Evolutionary conservation across 495 filamentous ascomycete species (phyloP).

Genomic region (Jackrogersella minutella): DNA sequence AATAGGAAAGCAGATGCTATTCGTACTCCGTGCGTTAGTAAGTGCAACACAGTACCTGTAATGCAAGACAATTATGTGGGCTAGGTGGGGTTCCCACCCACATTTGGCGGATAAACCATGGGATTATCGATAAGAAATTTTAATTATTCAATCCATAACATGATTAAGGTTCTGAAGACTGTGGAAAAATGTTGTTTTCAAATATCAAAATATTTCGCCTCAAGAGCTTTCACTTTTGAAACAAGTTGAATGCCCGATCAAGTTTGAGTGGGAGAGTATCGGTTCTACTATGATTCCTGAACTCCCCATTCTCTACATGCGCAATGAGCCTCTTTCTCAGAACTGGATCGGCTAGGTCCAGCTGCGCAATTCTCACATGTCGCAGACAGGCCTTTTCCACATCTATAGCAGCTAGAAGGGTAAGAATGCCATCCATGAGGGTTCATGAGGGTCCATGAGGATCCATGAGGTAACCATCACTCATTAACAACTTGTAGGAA

Average conservation of each 20-base stretch:
- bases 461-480: too few relatives aligned
- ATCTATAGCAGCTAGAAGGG: background rate
- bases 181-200: conserved; percentile 12
- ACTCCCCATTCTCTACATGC: conserved; percentile 12
- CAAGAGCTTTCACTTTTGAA: conserved; percentile 1
- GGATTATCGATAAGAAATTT: conserved; percentile 28
- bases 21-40: too few relatives aligned
- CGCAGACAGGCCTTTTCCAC: conserved; percentile 36
- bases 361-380: conserved; percentile 21
- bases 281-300: conserved; percentile 34
- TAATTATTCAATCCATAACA: background rate
- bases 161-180: too few relatives aligned
- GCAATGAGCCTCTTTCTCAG: conserved; percentile 40
- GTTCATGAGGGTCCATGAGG: too few relatives aligned
- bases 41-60: too few relatives aligned
- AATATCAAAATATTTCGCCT: conserved; percentile 8
- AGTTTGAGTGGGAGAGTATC: conserved; percentile 9
- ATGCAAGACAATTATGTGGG: too few relatives aligned
- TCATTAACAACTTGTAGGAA: too few relatives aligned
- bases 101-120: conserved; percentile 7
- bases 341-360: conserved; percentile 34
- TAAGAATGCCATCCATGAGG: background rate
- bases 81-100: too few relatives aligned
- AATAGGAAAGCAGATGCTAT: too few relatives aligned
- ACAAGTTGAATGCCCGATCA: background rate